These are phyloP conservation scores for Daldinia loculata DNA, from an alignment of 495 filamentous ascomycete genomes.

Conservation along the genomic window DNA sequence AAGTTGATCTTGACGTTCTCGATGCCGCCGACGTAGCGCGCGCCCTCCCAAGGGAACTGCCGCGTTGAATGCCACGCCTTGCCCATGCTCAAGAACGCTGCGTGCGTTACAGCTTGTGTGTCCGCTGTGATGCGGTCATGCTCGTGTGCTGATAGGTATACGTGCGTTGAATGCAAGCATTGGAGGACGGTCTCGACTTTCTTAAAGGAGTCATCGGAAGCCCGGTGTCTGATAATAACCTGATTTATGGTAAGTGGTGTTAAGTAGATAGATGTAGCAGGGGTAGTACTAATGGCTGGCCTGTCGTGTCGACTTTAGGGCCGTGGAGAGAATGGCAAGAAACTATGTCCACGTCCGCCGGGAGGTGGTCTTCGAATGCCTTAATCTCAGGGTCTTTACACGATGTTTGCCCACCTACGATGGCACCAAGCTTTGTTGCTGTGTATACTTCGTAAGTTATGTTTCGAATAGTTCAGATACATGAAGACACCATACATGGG, in stretches of 20 bases:
- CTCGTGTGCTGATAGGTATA: slow-evolving; percentile 82
- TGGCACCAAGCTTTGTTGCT: slow-evolving; percentile 93
- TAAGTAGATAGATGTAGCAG: background rate
- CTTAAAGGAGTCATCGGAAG: slow-evolving; percentile 75
- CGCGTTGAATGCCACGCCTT: slow-evolving; percentile 92
- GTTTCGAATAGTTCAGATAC: slow-evolving; percentile 25
- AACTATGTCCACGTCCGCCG: slow-evolving; percentile 88
- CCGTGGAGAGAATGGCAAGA: slow-evolving; percentile 98
- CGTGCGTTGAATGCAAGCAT: slow-evolving; percentile 82
- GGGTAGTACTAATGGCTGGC: slow-evolving; percentile 79
- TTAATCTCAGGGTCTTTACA: slow-evolving; percentile 97
- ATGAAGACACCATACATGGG: slow-evolving; percentile 74
- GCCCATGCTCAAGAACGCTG: slow-evolving; percentile 96
- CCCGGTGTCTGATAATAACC: slow-evolving; percentile 91
- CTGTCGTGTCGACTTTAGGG: slow-evolving; percentile 83
- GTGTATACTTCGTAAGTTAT: slow-evolving; percentile 17
- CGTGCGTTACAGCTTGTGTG: slow-evolving; percentile 97
- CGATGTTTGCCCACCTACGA: slow-evolving; percentile 97
- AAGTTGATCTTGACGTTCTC: slow-evolving; percentile 99
- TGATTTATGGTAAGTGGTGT: slow-evolving; percentile 40
- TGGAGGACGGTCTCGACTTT: slow-evolving; percentile 83
- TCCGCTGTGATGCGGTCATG: slow-evolving; percentile 98
- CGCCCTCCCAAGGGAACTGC: slow-evolving; percentile 95
- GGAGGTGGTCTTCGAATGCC: slow-evolving; percentile 90
- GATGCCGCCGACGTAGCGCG: slow-evolving; percentile 93